A percentile compares a stretch with the other conserved stretches of the same genome.
These are phyloP conservation scores for Saksenaea oblongispora DNA, from an alignment of 371 early-diverging fungal genomes.

Conservation along the genomic window DNA sequence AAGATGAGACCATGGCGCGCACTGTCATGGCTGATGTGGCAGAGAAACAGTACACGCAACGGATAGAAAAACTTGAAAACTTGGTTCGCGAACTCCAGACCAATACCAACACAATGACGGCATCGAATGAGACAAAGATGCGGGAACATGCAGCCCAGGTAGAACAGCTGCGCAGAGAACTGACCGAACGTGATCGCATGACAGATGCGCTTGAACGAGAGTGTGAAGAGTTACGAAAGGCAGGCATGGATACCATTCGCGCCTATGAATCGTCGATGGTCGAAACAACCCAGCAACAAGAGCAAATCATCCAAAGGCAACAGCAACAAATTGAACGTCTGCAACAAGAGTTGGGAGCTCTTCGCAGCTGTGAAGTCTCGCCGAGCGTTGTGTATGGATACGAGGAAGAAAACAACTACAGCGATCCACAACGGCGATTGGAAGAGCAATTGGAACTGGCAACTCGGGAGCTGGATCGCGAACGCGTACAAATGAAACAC, in stretches of 20 bases:
- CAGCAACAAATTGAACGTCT: background rate
- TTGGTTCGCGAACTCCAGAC: conserved; percentile 19
- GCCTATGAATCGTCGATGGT: conserved; percentile 28
- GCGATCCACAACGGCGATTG: conserved; percentile 21
- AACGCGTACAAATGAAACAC: conserved; percentile 29
- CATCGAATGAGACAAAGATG: conserved; percentile 10
- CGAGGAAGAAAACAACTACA: background rate
- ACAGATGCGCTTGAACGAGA: conserved; percentile 37
- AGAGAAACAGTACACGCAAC: conserved; percentile 30
- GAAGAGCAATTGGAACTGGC: conserved; percentile 49
- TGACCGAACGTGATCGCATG: conserved; percentile 28
- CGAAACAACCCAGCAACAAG: background rate
- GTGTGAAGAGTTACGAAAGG: conserved; percentile 31
- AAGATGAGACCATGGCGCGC: conserved; percentile 3
- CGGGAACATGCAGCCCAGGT: conserved; percentile 28
- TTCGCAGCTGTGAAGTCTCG: conserved; percentile 3
- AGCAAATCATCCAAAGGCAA: background rate
- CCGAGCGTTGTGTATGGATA: background rate
- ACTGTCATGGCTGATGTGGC: conserved; percentile 13
- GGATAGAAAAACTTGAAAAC: conserved; percentile 31
- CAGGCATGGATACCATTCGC: conserved; percentile 25
- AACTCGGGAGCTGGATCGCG: conserved; percentile 39
- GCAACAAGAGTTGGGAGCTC: background rate
- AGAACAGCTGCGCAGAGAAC: conserved; percentile 25
- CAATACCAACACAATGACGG: conserved; percentile 3